A percentile compares a stretch with the other conserved stretches of the same genome.
Evolutionary conservation across 2,329 filamentous ascomycete species (phyloP).

Genomic region (Westerdykella ornata): DNA sequence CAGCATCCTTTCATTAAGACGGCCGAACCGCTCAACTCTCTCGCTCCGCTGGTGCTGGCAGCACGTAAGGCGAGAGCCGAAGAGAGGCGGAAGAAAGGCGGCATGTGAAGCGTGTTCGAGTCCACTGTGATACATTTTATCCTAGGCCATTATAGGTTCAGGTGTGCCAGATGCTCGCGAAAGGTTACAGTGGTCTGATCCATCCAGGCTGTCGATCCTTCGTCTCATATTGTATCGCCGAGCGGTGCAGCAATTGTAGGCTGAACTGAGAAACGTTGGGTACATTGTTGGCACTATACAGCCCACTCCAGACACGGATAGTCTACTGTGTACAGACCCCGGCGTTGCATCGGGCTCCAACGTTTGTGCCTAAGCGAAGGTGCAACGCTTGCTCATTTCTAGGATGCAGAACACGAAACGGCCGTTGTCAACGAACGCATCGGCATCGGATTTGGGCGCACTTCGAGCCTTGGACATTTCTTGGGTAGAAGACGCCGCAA

Average conservation of each 20-base stretch:
- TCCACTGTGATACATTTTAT: constrained; percentile 22
- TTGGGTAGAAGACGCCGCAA: neutral
- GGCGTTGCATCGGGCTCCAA: neutral
- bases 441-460: no score
- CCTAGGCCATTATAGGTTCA: constrained; percentile 11
- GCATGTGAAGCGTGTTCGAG: constrained; percentile 28
- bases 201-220: no score
- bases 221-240: neutral
- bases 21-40: constrained; percentile 53
- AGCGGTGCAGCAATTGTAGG: neutral
- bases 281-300: neutral
- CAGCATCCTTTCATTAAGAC: constrained; percentile 47
- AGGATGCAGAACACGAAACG: neutral
- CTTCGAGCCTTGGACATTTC: no score
- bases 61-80: constrained; percentile 78
- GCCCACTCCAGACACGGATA: neutral
- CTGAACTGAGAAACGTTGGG: neutral
- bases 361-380: neutral
- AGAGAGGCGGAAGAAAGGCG: constrained; percentile 54
- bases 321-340: neutral
- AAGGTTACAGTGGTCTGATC: neutral
- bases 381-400: neutral
- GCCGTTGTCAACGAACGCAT: no score
- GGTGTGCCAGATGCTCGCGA: constrained; percentile 13
- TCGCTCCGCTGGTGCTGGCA: constrained; percentile 80